Percentiles rank a stretch among this genome's conserved stretches.
Conservation (phyloP, 129 eudicot genomes). For the Deinandra increscens region DNA sequence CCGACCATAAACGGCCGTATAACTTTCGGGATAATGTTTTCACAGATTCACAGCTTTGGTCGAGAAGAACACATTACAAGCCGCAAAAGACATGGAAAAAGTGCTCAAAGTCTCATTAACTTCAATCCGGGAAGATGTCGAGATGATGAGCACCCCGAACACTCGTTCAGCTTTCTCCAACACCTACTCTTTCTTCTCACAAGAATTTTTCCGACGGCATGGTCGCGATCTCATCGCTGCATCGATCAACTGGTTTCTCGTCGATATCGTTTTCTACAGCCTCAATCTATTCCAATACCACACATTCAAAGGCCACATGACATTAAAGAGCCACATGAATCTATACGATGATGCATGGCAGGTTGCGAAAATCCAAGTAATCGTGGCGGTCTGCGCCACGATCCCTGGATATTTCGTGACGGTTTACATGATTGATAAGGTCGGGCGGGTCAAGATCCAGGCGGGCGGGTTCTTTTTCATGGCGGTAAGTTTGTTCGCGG, state of each 20-base stretch:
- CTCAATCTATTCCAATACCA: conserved; percentile 46
- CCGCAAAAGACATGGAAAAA: conserved; percentile 57
- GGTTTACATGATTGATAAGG: conserved; percentile 46
- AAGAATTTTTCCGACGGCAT: conserved; percentile 43
- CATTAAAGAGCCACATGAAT: conserved; percentile 8
- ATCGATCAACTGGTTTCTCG: conserved; percentile 41
- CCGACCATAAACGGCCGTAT: no score
- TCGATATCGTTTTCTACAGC: conserved; percentile 54
- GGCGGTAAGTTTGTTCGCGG: conserved; percentile 46
- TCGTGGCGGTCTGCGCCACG: conserved; percentile 46
- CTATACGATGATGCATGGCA: conserved; percentile 43
- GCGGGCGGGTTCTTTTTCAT: conserved; percentile 49
- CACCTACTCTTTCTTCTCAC: conserved; percentile 44
- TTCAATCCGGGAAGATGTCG: background rate
- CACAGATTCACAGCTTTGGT: conserved; percentile 59
- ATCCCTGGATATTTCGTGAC: conserved; percentile 55
- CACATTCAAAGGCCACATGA: conserved; percentile 19
- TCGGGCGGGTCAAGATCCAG: conserved; percentile 55
- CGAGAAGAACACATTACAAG: conserved; percentile 50
- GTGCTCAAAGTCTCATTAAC: conserved; percentile 40
- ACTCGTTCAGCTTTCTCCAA: conserved; percentile 25
- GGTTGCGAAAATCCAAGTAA: conserved; percentile 39
- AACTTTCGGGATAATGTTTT: background rate
- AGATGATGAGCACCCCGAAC: conserved; percentile 27
- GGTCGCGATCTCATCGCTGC: conserved; percentile 60